Evolutionary conservation across 768 basidiomycete genomes (phyloP).

Genomic region (Leccinum imitatum): DNA sequence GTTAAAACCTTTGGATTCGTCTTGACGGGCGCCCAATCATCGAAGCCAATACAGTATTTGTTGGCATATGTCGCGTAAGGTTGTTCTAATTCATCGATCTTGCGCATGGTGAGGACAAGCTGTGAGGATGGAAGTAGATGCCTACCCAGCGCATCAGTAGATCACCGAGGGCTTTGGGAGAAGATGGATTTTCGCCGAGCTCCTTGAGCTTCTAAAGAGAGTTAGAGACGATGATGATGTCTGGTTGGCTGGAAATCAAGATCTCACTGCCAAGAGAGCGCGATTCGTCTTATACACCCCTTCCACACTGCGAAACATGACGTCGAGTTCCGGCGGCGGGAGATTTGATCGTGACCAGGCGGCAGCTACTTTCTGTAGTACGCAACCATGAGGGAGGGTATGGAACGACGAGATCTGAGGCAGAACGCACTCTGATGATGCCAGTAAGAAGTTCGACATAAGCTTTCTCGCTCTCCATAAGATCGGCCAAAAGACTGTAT

Average conservation of each 20-base stretch:
- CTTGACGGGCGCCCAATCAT: constrained; percentile 77
- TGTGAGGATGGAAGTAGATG: constrained; percentile 14
- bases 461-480: constrained; percentile 89
- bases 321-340: constrained; percentile 87
- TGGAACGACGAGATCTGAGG: constrained; percentile 1
- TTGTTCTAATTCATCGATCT: constrained; percentile 90
- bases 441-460: constrained; percentile 91
- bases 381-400: constrained; percentile 12
- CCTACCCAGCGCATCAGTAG: constrained; percentile 96
- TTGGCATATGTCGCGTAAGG: constrained; percentile 83
- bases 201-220: constrained; percentile 82
- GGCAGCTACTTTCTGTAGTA: constrained; percentile 86
- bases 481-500: constrained; percentile 82
- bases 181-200: constrained; percentile 88
- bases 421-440: constrained; percentile 77
- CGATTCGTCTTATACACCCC: constrained; percentile 91
- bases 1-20: constrained; percentile 68
- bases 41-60: constrained; percentile 75
- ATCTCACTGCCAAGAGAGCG: constrained; percentile 61
- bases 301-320: constrained; percentile 94
- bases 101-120: constrained; percentile 16
- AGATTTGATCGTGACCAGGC: constrained; percentile 97
- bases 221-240: constrained; percentile 12
- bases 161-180: constrained; percentile 92
- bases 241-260: neutral